These are phyloP conservation scores for Diaporthe destruens DNA, from an alignment of 2,329 filamentous ascomycete species.

Conservation along the genomic window DNA sequence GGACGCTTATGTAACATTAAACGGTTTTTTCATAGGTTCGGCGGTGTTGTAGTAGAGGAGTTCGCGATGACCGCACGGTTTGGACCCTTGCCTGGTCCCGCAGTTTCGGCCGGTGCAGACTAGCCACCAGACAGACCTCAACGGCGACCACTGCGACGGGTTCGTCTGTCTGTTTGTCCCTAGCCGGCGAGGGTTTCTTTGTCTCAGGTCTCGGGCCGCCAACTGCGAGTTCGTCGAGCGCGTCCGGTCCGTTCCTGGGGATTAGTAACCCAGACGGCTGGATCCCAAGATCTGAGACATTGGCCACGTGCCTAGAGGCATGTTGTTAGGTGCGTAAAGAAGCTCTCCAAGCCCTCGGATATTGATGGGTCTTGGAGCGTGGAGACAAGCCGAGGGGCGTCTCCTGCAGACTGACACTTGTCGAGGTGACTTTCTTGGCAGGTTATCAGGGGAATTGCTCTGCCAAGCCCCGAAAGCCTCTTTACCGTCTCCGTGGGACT, in stretches of 20 bases:
- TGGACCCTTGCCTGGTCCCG: background rate
- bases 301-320: background rate
- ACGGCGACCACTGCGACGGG: background rate
- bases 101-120: background rate
- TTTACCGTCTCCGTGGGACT: slow-evolving; percentile 22
- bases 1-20: too few relatives aligned
- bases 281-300: slow-evolving; percentile 1
- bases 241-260: background rate
- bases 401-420: background rate
- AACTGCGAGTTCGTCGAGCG: background rate
- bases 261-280: background rate
- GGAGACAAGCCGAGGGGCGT: background rate
- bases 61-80: too few relatives aligned
- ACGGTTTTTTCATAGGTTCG: too few relatives aligned
- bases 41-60: too few relatives aligned
- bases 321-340: background rate
- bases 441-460: background rate
- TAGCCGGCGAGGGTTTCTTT: slow-evolving; percentile 16
- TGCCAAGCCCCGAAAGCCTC: slow-evolving; percentile 13
- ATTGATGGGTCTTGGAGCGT: slow-evolving; percentile 23
- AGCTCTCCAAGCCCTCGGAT: slow-evolving; percentile 24
- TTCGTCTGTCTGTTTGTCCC: background rate
- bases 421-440: background rate
- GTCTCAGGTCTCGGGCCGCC: slow-evolving; percentile 18
- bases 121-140: too few relatives aligned